Conservation (phyloP, 2,329 filamentous ascomycete genomes). For the Graphiopsis chlorocephala region DNA sequence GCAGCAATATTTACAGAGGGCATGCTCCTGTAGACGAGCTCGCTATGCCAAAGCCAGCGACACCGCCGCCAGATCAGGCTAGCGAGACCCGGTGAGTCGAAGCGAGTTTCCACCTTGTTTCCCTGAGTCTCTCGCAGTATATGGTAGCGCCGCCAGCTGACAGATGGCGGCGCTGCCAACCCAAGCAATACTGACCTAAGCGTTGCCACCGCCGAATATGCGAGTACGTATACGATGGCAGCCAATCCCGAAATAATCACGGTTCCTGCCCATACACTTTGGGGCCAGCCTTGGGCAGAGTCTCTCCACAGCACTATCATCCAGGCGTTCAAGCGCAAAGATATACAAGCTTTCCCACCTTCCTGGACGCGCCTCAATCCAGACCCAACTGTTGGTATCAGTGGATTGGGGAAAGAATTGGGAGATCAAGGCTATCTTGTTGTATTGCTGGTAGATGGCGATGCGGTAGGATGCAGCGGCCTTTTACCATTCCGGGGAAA, state of each 20-base stretch:
- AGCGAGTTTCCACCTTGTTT: neutral
- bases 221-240: constrained; percentile 4
- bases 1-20: neutral
- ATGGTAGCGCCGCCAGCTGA: neutral
- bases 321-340: constrained; percentile 21
- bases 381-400: constrained; percentile 18
- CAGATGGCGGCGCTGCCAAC: neutral
- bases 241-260: constrained; percentile 14
- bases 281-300: constrained; percentile 23
- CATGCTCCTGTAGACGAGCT: neutral
- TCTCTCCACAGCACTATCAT: constrained; percentile 24
- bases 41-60: neutral
- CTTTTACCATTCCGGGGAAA: constrained; percentile 24
- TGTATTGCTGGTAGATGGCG: constrained; percentile 18
- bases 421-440: constrained; percentile 21
- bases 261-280: constrained; percentile 18
- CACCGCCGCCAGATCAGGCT: neutral
- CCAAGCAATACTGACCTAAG: neutral
- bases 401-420: constrained; percentile 22
- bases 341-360: constrained; percentile 24
- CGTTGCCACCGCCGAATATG: neutral
- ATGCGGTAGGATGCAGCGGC: constrained; percentile 24
- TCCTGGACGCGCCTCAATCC: constrained; percentile 25
- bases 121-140: neutral
- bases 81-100: constrained; percentile 2